Base-by-base conservation (phyloP, 106 monocot genomes). In the Phalaenopsis equestris region DNA sequence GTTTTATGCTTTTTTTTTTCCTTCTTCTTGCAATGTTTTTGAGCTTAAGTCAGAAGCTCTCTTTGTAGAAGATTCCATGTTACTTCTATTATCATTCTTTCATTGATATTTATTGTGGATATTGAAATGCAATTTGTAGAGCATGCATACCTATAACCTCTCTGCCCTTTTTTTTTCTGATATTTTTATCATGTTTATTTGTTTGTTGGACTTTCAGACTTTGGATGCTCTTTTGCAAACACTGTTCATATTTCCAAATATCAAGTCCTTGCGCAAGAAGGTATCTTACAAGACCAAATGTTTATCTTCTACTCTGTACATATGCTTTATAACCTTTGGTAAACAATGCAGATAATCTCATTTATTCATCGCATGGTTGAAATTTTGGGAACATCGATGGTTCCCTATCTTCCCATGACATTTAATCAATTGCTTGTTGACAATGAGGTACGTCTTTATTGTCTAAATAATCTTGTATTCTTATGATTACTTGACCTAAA, bases 321-420 rank as follows among this genome's bases (percentile, higher is more conserved):
- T 24, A 8, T 67, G 67, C 6, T 67, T 67, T 67, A 30, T 23
- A 23, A 23, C 61, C 43, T 15, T 11, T 19, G 1, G 77, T 56
- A 56, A 45, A 56, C 17, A 46, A 47, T 85, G 80, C 83, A 97
- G 97, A 78, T 92, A 46, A 90, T 86, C 56, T 94, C 97, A 2
- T 97, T 88, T 87, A 87, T 97, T 79, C 97, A 97, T 85, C 90
- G 97, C 17, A 97, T 97, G 97, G 80, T 97, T 78, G 92, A 91
- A 37, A 94, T 94, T 67, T 84, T 97, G 76, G 97, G 97, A 17
- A 42, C 49, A 36, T 92, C 90, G 55, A 83, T 94, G 52, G 84
- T 97, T 77, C 90, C 97, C 38, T 90, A 88, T 56, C 89, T 97
- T 81, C 89, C 92, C 3, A 76, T 97, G 42, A 92, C 94, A 41